These are phyloP conservation scores for Nelumbo lutea DNA, from an alignment of 164 flowering plant genomes.

Conservation along the genomic window DNA sequence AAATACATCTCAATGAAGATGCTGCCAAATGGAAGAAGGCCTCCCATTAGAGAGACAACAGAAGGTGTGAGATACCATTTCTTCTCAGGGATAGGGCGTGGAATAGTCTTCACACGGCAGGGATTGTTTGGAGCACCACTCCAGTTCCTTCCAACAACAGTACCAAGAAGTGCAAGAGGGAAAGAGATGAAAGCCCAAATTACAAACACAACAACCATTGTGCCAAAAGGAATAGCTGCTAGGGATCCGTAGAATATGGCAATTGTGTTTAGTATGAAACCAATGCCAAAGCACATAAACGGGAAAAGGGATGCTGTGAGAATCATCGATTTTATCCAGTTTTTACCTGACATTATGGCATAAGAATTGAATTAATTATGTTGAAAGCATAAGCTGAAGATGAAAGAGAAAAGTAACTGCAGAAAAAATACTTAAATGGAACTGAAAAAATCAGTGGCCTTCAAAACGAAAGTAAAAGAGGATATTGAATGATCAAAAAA, in stretches of 20 bases:
- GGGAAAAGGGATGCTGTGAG: conserved; percentile 82
- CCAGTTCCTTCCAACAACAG: conserved; percentile 98
- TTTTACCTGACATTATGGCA: conserved; percentile 66
- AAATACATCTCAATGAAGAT: conserved; percentile 99
- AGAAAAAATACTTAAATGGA: neutral
- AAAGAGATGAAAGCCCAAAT: conserved; percentile 98
- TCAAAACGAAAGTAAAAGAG: neutral
- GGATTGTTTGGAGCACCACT: conserved; percentile 99
- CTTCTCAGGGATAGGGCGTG: conserved; percentile 98
- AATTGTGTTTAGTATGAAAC: conserved; percentile 78
- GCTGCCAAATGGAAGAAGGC: conserved; percentile 96
- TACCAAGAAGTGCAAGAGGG: conserved; percentile 95
- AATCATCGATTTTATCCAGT: conserved; percentile 96
- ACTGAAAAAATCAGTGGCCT: neutral
- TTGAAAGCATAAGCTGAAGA: neutral
- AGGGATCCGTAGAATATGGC: conserved; percentile 98
- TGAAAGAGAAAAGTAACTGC: neutral
- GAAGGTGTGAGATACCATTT: conserved; percentile 99
- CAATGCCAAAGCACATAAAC: conserved; percentile 76
- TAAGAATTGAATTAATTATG: neutral
- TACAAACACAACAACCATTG: conserved; percentile 92
- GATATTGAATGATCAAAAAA: neutral
- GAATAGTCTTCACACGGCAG: conserved; percentile 98
- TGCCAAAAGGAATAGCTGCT: conserved; percentile 98
- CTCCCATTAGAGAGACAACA: conserved; percentile 94